Evolutionary conservation across 2,329 filamentous ascomycete species (phyloP).

Genomic region (Apiospora marii): DNA sequence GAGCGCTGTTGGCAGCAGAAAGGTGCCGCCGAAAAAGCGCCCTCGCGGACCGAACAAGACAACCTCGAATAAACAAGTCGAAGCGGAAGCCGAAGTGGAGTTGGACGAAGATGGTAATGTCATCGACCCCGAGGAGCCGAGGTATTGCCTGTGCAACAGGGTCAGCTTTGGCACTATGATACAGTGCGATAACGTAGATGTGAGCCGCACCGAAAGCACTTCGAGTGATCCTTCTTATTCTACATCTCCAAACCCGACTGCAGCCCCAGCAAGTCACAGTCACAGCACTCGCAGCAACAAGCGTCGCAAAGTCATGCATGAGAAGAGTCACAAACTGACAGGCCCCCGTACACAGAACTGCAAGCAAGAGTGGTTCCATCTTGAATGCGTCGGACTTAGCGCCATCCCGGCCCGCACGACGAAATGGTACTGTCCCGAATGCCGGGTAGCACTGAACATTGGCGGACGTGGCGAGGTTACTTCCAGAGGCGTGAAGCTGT

Average conservation of each 20-base stretch:
- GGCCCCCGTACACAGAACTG: constrained; percentile 61
- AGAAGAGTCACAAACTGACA: constrained; percentile 32
- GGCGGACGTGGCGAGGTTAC: constrained; percentile 70
- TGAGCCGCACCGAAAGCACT: constrained; percentile 52
- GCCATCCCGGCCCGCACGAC: constrained; percentile 74
- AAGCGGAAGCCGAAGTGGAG: constrained; percentile 62
- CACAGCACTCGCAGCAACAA: constrained; percentile 28
- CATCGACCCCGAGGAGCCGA: constrained; percentile 78
- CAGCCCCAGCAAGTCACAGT: constrained; percentile 26
- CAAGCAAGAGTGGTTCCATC: constrained; percentile 85
- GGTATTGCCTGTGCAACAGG: constrained; percentile 81
- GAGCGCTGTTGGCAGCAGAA: constrained; percentile 75
- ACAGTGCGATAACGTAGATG: constrained; percentile 79
- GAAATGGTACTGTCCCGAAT: constrained; percentile 88
- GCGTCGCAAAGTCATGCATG: constrained; percentile 28
- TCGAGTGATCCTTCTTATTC: background rate
- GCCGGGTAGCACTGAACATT: constrained; percentile 68
- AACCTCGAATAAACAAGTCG: constrained; percentile 48
- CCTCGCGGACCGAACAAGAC: constrained; percentile 56
- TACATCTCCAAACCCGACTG: constrained; percentile 6
- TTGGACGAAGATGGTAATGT: constrained; percentile 73
- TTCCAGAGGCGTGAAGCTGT: constrained; percentile 62
- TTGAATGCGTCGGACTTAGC: constrained; percentile 76
- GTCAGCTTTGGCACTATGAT: constrained; percentile 88
- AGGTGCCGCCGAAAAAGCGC: constrained; percentile 74